Percentiles rank a stretch among this genome's conserved stretches.
These are phyloP conservation scores for Oryza punctata DNA, from an alignment of 176 grass and related monocot species.

Conservation along the genomic window DNA sequence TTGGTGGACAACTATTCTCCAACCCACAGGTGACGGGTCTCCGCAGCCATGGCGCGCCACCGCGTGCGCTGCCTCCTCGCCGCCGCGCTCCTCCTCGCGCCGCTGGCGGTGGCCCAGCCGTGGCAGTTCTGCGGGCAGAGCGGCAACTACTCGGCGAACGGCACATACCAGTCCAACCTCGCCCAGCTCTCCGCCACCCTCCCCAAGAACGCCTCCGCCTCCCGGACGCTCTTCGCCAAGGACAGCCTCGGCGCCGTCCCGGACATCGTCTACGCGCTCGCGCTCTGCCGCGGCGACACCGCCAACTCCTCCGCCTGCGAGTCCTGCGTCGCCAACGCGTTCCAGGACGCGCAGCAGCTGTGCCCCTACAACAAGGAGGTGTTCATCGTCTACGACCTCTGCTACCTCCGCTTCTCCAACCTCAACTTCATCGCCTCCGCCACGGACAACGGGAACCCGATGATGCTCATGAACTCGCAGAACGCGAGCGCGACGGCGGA, in stretches of 20 bases:
- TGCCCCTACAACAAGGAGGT: conserved; percentile 22
- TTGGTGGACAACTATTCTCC: not conserved
- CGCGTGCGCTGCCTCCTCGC: not conserved
- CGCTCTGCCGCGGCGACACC: conserved; percentile 52
- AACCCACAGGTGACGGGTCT: not conserved
- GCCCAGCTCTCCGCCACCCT: conserved; percentile 40
- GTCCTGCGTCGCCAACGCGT: conserved; percentile 37
- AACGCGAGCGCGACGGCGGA: conserved; percentile 23
- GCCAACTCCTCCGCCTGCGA: conserved; percentile 21
- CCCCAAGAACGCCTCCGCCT: conserved; percentile 7
- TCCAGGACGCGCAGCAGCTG: not conserved
- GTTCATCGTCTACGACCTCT: conserved; percentile 23
- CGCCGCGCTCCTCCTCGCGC: not conserved
- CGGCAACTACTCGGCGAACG: conserved; percentile 14
- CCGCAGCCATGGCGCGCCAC: not conserved
- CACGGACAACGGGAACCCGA: not conserved
- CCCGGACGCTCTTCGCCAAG: conserved; percentile 25
- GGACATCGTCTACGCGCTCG: conserved; percentile 33
- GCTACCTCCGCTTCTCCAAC: conserved; percentile 44
- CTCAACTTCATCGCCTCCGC: not conserved
- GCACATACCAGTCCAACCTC: conserved; percentile 46
- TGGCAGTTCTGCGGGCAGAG: not conserved
- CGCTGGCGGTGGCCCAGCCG: not conserved
- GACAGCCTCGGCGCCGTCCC: conserved; percentile 14
- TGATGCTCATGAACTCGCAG: rapidly evolving